Evolutionary conservation across 2,329 filamentous ascomycete genomes (phyloP).

Genomic region (Intubia oerlemansii): DNA sequence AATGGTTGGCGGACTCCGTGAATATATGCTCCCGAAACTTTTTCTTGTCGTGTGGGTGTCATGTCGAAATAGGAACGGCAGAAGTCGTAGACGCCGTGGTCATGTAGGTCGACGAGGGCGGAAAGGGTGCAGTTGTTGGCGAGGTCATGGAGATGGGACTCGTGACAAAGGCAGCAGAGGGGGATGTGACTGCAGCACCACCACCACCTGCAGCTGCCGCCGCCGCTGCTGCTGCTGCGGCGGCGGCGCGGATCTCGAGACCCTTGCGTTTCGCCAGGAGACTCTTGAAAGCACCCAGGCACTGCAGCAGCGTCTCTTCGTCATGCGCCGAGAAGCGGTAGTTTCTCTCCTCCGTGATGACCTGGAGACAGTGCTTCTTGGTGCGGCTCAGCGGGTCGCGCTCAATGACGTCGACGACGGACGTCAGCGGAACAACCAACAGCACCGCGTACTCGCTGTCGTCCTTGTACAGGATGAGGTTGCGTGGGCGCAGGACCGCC

Average conservation of each 20-base stretch:
- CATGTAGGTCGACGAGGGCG: too few species aligned
- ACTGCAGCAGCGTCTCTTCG: slow-evolving; percentile 66
- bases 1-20: too few species aligned
- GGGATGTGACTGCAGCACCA: too few species aligned
- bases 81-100: too few species aligned
- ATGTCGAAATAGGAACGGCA: too few species aligned
- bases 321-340: slow-evolving; percentile 56
- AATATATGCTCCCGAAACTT: too few species aligned
- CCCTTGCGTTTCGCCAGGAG: slow-evolving; percentile 50
- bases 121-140: too few species aligned
- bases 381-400: slow-evolving; percentile 71
- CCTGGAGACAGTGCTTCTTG: slow-evolving; percentile 72
- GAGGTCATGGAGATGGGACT: too few species aligned
- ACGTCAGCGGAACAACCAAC: slow-evolving; percentile 57
- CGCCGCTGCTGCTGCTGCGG: slow-evolving; percentile 8
- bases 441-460: slow-evolving; percentile 75
- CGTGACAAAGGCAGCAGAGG: too few species aligned
- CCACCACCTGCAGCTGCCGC: slow-evolving; percentile 1
- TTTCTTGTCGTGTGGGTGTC: too few species aligned
- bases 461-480: slow-evolving; percentile 81
- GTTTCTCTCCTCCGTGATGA: slow-evolving; percentile 82
- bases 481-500: slow-evolving; percentile 73
- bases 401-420: slow-evolving; percentile 77
- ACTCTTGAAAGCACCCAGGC: slow-evolving; percentile 82
- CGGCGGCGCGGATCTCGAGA: slow-evolving; percentile 26